Base-by-base conservation (phyloP, 441 rosid genomes). In the Capsella rubella region DNA sequence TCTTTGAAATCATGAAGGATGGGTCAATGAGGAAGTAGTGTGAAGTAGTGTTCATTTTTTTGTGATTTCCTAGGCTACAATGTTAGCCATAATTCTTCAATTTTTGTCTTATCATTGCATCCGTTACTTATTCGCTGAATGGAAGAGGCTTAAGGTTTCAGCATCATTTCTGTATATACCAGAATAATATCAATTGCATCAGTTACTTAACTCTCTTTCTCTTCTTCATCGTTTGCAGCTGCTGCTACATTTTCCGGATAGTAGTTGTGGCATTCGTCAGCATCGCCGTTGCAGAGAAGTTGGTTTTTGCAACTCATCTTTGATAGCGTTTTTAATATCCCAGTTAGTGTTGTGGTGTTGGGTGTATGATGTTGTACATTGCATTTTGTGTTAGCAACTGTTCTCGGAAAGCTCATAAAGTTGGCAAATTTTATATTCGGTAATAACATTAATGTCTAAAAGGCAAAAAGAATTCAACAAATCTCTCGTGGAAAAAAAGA, bases 151-250 rank as follows among this genome's bases (percentile, higher is more conserved):
- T n/a, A n/a, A n/a, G n/a, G n/a, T n/a, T n/a, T n/a, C n/a, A n/a
- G n/a, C n/a, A n/a, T n/a, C n/a, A n/a, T n/a, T n/a, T n/a, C n/a
- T n/a, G 18, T 16, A 16, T 16, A 16, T 16, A 16, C 18, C 18
- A 16, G 18, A 16, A 16, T 16, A 16, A 16, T 16, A 16, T 16
- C 18, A 52, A 21, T 37, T 37, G 25, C 21, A 3, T 16, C 1
- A 3, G 43, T 54, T 37, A 4, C 55, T 76, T 1, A 56, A 63
- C 39, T 15, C 28, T n/a, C 21, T n/a, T 52, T 37, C 52, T 37
- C n/a, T 25, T 39, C 14, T 31, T 70, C 32, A 25, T 64, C 27
- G 50, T 42, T 64, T 77, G 63, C 76, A 77, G 76, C 21, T 69
- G 60, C 76, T 56, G 61, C 31, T 69, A 18, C 62, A 37, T 31